Evolutionary conservation across 192 early-diverging fungal genomes (phyloP).

Genomic region (Coemansia guatemalensis): DNA sequence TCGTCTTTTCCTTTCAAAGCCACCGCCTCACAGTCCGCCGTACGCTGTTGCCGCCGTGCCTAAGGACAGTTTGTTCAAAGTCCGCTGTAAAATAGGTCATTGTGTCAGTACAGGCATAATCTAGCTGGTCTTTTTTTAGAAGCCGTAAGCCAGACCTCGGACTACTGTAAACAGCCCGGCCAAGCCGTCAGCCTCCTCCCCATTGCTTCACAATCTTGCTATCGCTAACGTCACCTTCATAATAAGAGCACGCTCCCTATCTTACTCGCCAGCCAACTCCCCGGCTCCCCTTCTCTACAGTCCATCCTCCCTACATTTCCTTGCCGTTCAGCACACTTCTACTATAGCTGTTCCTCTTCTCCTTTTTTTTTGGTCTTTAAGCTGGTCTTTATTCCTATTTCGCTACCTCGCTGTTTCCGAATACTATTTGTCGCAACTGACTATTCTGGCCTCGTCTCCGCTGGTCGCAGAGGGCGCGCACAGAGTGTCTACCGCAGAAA

Average conservation of each 20-base stretch:
- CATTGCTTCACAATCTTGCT: conserved; percentile 1
- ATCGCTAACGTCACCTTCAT: conserved; percentile 7
- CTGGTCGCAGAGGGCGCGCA: conserved; percentile 33
- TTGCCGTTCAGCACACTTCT: not conserved
- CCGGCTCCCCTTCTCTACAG: conserved; percentile 6
- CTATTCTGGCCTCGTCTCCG: conserved; percentile 19
- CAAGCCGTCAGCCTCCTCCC: conserved; percentile 12
- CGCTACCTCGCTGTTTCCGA: not conserved
- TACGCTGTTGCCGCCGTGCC: not conserved
- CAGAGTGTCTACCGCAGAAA: conserved; percentile 10
- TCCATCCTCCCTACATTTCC: conserved; percentile 15
- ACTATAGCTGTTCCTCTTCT: not conserved
- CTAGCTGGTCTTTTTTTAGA: conserved; percentile 1
- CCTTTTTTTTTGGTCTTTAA: conserved; percentile 16
- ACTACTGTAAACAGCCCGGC: conserved; percentile 8
- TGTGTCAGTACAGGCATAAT: not conserved
- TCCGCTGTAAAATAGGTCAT: not conserved
- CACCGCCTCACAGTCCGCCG: not conserved
- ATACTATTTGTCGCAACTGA: not conserved
- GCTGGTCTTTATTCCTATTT: conserved; percentile 28
- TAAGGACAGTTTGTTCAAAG: not conserved
- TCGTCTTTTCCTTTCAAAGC: conserved; percentile 6
- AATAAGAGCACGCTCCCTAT: conserved; percentile 14
- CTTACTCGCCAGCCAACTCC: not conserved
- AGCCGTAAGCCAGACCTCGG: not conserved